phyloP scores from a whole-genome alignment of 371 early-diverging fungal species.

The Lichtheimia corymbifera region DNA sequence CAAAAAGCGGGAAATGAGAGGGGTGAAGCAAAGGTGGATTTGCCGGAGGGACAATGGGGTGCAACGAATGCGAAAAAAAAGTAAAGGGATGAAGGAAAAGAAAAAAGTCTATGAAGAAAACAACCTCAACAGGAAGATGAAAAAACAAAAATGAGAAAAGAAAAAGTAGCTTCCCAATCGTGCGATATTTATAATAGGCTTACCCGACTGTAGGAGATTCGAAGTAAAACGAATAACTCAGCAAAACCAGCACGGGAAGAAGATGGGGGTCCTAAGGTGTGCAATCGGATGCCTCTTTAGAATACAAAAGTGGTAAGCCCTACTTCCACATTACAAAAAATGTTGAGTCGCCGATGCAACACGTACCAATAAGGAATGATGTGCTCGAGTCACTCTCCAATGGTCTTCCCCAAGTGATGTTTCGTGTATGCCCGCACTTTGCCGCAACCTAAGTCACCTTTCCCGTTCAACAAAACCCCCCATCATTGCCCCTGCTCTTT shows the following conservation, averaged over 20 bases:
- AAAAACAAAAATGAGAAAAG: constrained; percentile 3
- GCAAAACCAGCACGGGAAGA: constrained; percentile 19
- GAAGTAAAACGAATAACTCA: constrained; percentile 13
- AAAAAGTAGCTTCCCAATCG: background rate
- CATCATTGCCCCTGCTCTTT: too few relatives aligned
- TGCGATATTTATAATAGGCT: background rate
- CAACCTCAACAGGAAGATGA: background rate
- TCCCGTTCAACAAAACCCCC: constrained; percentile 7
- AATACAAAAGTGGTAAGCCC: constrained; percentile 8
- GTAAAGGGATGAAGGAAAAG: background rate
- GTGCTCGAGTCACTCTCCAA: background rate
- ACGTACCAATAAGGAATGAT: background rate
- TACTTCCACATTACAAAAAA: background rate
- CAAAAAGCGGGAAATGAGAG: constrained; percentile 4
- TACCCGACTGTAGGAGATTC: constrained; percentile 14
- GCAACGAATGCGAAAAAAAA: constrained; percentile 8
- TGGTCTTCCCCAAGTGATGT: background rate
- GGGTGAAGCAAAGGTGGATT: constrained; percentile 7
- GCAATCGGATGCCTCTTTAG: constrained; percentile 16
- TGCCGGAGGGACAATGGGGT: background rate
- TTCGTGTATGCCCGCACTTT: constrained; percentile 8
- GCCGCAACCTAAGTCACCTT: constrained; percentile 5
- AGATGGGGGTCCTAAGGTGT: background rate
- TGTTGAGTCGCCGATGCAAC: constrained; percentile 9
- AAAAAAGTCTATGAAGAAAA: constrained; percentile 2